Percentiles rank a stretch among this genome's conserved stretches.
phyloP scores from a whole-genome alignment of 768 basidiomycete genomes.

The Mrakia gelida region DNA sequence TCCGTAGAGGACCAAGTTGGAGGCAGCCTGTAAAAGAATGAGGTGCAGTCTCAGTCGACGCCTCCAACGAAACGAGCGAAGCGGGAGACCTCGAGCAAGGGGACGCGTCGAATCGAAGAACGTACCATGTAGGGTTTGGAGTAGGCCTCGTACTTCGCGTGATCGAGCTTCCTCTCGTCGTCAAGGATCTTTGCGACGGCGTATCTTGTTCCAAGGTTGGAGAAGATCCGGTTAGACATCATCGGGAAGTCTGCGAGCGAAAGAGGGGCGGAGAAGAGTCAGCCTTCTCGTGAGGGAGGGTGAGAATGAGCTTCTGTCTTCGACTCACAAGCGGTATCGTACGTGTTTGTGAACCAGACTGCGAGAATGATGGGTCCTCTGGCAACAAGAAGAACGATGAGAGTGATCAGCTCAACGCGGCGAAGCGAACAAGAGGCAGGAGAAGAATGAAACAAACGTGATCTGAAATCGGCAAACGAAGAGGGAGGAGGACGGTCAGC shows the following conservation, averaged over 20 bases:
- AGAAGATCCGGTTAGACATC: constrained; percentile 45
- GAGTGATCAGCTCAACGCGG: background rate
- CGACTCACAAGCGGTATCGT: constrained; percentile 41
- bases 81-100: constrained; percentile 42
- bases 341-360: constrained; percentile 37
- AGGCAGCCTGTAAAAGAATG: constrained; percentile 30
- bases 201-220: constrained; percentile 52
- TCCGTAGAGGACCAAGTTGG: constrained; percentile 33
- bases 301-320: no score
- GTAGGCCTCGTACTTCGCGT: constrained; percentile 50
- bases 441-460: no score
- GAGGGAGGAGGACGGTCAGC: constrained; percentile 32
- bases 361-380: constrained; percentile 37
- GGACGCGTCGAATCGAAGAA: no score
- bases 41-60: no score
- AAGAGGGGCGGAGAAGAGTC: no score
- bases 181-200: constrained; percentile 44
- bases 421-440: no score
- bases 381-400: no score
- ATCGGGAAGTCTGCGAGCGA: constrained; percentile 41
- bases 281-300: no score
- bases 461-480: no score
- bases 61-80: background rate
- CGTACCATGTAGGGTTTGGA: constrained; percentile 49
- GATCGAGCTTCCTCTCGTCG: constrained; percentile 41